These are phyloP conservation scores for Chiua virens DNA, from an alignment of 768 basidiomycete genomes.

Conservation along the genomic window DNA sequence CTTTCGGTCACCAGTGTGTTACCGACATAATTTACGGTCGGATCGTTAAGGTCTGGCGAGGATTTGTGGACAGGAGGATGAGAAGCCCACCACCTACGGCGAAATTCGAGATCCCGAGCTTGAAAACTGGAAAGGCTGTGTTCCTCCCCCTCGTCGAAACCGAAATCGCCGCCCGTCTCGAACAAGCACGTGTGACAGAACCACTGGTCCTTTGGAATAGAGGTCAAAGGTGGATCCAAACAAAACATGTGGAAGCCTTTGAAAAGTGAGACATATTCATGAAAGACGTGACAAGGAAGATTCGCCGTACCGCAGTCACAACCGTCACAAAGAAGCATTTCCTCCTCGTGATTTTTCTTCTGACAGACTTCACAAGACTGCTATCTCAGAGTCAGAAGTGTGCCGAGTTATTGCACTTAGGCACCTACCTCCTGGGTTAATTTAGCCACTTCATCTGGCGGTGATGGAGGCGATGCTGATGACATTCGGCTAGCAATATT, in stretches of 20 bases:
- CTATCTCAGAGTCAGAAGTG: slow-evolving; percentile 38
- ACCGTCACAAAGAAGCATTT: slow-evolving; percentile 90
- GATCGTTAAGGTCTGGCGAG: slow-evolving; percentile 43
- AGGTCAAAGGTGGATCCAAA: slow-evolving; percentile 83
- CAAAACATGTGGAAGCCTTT: slow-evolving; percentile 97
- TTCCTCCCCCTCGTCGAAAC: slow-evolving; percentile 97
- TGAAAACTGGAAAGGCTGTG: slow-evolving; percentile 92
- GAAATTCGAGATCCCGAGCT: slow-evolving; percentile 86
- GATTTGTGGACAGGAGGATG: slow-evolving; percentile 55
- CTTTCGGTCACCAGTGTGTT: slow-evolving; percentile 76
- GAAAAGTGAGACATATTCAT: slow-evolving; percentile 16
- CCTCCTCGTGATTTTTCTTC: slow-evolving; percentile 82
- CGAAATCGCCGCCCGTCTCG: slow-evolving; percentile 92
- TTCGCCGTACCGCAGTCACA: slow-evolving; percentile 68
- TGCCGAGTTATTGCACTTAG: slow-evolving; percentile 14
- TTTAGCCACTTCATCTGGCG: slow-evolving; percentile 39
- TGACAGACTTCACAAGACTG: slow-evolving; percentile 93
- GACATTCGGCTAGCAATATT: slow-evolving; percentile 21
- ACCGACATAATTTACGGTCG: slow-evolving; percentile 54
- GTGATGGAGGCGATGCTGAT: slow-evolving; percentile 22
- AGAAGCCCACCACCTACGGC: slow-evolving; percentile 81
- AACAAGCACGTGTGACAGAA: slow-evolving; percentile 91
- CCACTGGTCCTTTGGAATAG: slow-evolving; percentile 94
- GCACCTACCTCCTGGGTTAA: slow-evolving; percentile 52
- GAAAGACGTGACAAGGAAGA: slow-evolving; percentile 10